phyloP scores from a whole-genome alignment of 2,329 filamentous ascomycete genomes.

The Fusarium cyanostomum region DNA sequence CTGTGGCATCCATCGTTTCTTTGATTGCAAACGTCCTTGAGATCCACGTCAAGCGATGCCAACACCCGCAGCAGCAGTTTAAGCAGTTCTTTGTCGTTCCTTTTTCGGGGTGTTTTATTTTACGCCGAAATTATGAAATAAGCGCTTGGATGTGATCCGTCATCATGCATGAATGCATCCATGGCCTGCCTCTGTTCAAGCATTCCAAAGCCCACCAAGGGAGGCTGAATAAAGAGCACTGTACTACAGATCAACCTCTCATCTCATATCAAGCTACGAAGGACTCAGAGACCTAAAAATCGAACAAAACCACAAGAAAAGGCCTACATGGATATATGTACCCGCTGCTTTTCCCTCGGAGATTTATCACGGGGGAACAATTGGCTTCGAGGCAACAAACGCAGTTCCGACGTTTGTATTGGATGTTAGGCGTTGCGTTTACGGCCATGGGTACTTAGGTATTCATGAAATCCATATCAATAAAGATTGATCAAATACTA shows the following conservation, averaged over 20 bases:
- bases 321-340: too few species aligned
- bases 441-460: background rate
- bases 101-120: background rate
- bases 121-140: background rate
- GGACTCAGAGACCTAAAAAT: too few species aligned
- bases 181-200: slow-evolving; percentile 14
- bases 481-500: background rate
- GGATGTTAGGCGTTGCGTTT: too few species aligned
- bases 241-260: too few species aligned
- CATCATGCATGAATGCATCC: slow-evolving; percentile 26
- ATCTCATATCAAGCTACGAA: background rate
- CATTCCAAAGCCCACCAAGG: slow-evolving; percentile 4
- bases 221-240: background rate
- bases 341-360: too few species aligned
- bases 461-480: background rate
- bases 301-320: too few species aligned
- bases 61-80: too few species aligned
- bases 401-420: too few species aligned
- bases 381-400: too few species aligned
- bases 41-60: background rate
- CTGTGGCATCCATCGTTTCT: slow-evolving; percentile 1
- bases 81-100: too few species aligned
- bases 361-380: too few species aligned
- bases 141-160: slow-evolving; percentile 1
- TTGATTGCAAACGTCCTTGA: slow-evolving; percentile 3